Base-by-base conservation (phyloP, 75 land plant species). In the Isoetes taiwanensis region DNA sequence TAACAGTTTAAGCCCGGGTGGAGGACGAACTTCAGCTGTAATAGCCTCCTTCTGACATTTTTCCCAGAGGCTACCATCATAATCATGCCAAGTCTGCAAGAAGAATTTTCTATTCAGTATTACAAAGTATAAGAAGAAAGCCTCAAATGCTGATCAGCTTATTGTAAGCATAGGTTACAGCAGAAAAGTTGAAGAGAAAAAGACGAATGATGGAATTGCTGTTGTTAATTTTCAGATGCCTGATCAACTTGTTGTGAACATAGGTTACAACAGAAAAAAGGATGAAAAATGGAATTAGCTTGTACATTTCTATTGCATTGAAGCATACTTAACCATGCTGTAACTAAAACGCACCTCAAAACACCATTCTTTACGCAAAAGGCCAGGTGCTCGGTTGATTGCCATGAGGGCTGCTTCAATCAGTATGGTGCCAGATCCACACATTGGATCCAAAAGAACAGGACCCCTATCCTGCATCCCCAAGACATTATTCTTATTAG, bases 381-480 rank as follows among this genome's bases (percentile, higher is more conserved):
- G 54, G 19, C 63, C 63, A 50, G 63, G 63, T 21, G 63, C 63
- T 28, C 41, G 32, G 31, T 53, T 61, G 14, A 30, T 26, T 9
- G 61, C 61, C 63, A 61, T 61, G 30, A 61, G 63, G 17, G 63
- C 63, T 28, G 63, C 63, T 27, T 61, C 57, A 30, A 61, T 38
- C 16, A 61, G 63, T 11, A 61, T 1, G 17, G 61, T 61, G 31
- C 63, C 63, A 0, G 58, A 27, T 19, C 63, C 63, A 52, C 63
- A 61, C 52, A 61, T 43, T 0, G 63, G 63, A n/a, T 61, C 63
- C 57, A 61, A 19, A 17, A 61, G 31, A 9, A 61, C 63, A 10
- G 31, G 30, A 25, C 54, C 63, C 30, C 29, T n/a, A 29, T 16
- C n/a, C 54, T 28, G 12, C 8, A 11, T n/a, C 14, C 62, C 52